Evolutionary conservation across 2,329 filamentous ascomycete species (phyloP).

Genomic region (Aspergillus eucalypticola): DNA sequence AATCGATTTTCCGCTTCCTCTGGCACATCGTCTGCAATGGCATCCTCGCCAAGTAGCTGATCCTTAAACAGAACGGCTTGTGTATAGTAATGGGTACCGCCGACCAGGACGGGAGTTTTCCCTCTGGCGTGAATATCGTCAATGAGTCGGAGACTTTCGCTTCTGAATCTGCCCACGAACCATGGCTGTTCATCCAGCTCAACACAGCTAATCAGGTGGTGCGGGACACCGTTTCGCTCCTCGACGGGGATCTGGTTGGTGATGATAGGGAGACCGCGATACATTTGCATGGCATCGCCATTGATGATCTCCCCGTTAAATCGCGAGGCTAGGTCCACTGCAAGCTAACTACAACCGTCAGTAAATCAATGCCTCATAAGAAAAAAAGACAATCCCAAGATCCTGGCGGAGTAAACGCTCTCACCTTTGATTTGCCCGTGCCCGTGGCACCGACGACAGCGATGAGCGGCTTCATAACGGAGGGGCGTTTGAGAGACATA

Average conservation of each 20-base stretch:
- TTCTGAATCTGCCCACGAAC: conserved; percentile 76
- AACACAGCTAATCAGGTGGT: conserved; percentile 84
- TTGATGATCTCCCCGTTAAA: conserved; percentile 96
- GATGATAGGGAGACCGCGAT: conserved; percentile 85
- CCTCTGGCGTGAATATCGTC: conserved; percentile 75
- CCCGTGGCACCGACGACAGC: conserved; percentile 87
- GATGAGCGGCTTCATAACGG: conserved; percentile 62
- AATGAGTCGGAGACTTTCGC: conserved; percentile 68
- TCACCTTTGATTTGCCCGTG: conserved; percentile 88
- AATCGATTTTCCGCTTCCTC: background rate
- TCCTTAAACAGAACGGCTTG: conserved; percentile 84
- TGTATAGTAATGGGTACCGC: conserved; percentile 93
- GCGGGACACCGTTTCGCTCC: conserved; percentile 77
- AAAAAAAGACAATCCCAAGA: background rate
- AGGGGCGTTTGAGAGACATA: conserved; percentile 19
- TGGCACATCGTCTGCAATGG: conserved; percentile 23
- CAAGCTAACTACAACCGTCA: conserved; percentile 62
- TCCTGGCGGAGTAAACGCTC: conserved; percentile 17
- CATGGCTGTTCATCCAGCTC: conserved; percentile 75
- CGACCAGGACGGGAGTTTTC: conserved; percentile 84
- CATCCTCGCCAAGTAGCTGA: conserved; percentile 53
- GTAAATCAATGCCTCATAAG: conserved; percentile 6
- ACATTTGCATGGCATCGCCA: conserved; percentile 97
- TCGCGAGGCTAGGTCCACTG: conserved; percentile 77
- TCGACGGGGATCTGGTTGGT: conserved; percentile 83